phyloP scores from a whole-genome alignment of 306 rosid genomes.

The Ammopiptanthus mongolicus region DNA sequence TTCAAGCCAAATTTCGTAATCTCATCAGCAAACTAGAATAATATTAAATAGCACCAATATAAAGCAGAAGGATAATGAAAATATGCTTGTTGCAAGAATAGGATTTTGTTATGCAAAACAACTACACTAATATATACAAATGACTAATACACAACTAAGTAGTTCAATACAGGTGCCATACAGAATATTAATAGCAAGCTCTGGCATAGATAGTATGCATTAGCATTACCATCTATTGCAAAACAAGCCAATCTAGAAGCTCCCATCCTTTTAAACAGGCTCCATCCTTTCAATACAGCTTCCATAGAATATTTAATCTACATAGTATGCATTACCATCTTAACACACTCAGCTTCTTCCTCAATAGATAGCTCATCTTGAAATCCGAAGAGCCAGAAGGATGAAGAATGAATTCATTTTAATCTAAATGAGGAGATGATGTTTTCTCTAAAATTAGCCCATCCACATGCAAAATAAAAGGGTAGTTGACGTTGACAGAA shows the following conservation, averaged over 20 bases:
- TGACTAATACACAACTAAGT: not conserved
- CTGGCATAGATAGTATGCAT: not conserved
- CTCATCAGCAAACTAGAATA: not conserved
- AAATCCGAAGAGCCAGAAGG: constrained; percentile 13
- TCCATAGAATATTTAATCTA: too few relatives aligned
- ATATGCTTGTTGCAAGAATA: not conserved
- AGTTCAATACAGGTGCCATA: not conserved
- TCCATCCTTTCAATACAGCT: too few relatives aligned
- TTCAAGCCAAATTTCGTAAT: not conserved
- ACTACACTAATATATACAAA: not conserved
- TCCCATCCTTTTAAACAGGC: constrained; percentile 96
- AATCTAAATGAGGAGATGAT: too few relatives aligned
- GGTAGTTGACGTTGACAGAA: too few relatives aligned
- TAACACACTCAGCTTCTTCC: constrained; percentile 74
- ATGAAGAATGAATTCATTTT: too few relatives aligned
- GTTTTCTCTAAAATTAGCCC: too few relatives aligned
- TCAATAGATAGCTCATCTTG: constrained; percentile 67
- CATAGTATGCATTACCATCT: too few relatives aligned
- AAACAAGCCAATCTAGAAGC: constrained; percentile 85
- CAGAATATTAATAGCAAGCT: not conserved
- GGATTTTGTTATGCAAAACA: not conserved
- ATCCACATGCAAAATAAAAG: too few relatives aligned
- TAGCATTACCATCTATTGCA: constrained; percentile 84
- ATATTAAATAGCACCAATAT: not conserved
- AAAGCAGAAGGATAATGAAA: not conserved